Evolutionary conservation across 2,329 filamentous ascomycete species (phyloP).

Genomic region (Sarocladium strictum): DNA sequence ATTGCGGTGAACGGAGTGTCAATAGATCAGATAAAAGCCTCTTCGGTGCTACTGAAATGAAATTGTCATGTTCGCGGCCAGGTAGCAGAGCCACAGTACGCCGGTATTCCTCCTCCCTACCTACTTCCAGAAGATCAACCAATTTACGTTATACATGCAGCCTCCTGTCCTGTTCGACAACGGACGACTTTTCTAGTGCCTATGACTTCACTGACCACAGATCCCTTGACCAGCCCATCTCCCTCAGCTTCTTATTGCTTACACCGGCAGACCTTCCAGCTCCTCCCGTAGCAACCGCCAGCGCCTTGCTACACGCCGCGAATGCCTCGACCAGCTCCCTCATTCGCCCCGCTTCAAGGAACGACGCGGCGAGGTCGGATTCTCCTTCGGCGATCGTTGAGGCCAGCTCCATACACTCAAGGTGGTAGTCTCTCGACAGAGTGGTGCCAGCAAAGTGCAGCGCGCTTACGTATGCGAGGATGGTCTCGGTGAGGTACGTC

Average conservation of each 20-base stretch:
- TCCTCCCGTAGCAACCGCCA: conserved; percentile 45
- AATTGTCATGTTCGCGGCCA: neutral
- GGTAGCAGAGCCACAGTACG: neutral
- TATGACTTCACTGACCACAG: conserved; percentile 51
- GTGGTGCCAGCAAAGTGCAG: conserved; percentile 73
- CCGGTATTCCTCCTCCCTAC: neutral
- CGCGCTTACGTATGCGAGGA: conserved; percentile 77
- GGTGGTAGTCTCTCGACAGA: conserved; percentile 67
- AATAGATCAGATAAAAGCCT: neutral
- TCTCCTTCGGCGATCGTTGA: conserved; percentile 66
- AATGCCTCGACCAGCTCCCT: conserved; percentile 71
- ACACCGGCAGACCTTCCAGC: conserved; percentile 47
- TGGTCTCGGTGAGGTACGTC: conserved; percentile 77
- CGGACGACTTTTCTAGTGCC: neutral
- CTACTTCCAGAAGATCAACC: neutral
- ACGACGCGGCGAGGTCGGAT: conserved; percentile 59
- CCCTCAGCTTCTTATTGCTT: conserved; percentile 53
- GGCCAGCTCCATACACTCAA: conserved; percentile 83
- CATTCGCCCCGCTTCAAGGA: conserved; percentile 62
- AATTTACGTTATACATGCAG: neutral
- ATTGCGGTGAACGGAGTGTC: no score
- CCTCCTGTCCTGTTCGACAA: no score
- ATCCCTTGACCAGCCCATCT: conserved; percentile 58
- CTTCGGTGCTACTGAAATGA: neutral
- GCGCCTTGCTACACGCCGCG: conserved; percentile 69